Evolutionary conservation across 1,284 basidiomycete genomes (phyloP).

Genomic region (Ustilago nuda): DNA sequence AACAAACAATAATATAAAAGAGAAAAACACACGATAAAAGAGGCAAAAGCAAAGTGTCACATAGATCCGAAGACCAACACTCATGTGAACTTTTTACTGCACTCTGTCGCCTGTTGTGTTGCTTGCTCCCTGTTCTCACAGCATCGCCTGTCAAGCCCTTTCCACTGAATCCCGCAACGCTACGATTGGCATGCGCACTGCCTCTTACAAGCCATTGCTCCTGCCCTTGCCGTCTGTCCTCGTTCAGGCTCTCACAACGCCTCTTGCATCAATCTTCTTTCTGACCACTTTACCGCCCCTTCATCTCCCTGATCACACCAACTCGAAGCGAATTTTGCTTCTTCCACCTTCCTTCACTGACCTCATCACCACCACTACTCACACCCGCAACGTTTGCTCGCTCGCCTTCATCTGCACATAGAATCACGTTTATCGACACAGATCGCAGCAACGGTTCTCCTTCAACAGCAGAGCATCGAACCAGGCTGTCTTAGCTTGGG

Average conservation of each 20-base stretch:
- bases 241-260: slow-evolving; percentile 4
- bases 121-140: not conserved
- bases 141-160: not conserved
- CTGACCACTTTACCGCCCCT: not conserved
- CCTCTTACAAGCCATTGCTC: slow-evolving; percentile 7
- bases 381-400: slow-evolving; percentile 1
- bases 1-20: not conserved
- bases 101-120: not conserved
- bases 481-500: not conserved
- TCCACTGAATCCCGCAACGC: not conserved
- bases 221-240: not conserved
- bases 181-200: slow-evolving; percentile 9
- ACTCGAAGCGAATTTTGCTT: not conserved
- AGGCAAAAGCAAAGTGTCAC: not conserved
- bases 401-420: slow-evolving; percentile 8
- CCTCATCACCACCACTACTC: not conserved
- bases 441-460: not conserved
- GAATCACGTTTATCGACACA: not conserved
- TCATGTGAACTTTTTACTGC: not conserved
- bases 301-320: not conserved
- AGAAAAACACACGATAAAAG: not conserved
- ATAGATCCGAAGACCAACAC: slow-evolving; percentile 26
- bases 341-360: slow-evolving; percentile 1
- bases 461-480: not conserved
- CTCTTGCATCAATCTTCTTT: slow-evolving; percentile 1